Evolutionary conservation across 495 filamentous ascomycete species (phyloP), one percentile per base, ranked within the genome.

Genomic region (Terfezia boudieri): DNA sequence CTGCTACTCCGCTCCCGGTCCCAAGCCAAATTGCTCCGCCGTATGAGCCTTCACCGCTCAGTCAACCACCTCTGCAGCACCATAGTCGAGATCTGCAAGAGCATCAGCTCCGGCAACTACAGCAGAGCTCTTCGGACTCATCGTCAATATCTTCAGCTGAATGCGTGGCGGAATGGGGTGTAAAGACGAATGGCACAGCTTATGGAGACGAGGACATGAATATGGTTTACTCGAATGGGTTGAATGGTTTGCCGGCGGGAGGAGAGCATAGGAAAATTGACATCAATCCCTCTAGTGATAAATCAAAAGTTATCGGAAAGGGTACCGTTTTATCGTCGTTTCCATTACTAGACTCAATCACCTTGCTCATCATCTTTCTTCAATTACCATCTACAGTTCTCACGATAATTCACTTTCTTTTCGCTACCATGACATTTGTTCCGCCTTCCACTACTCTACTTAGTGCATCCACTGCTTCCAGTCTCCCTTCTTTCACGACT

Each of bases 291-390:
- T 56, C 57, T 37, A 62, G 55, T 43, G 61, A 61, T 52, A 46
- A 36, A 52, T 35, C 37, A 10, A 36, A 48, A 16, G 53, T 57
- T 37, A 54, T 53, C 41, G 55, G 57, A 22, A 51, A 57, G 36
- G 55, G 59, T 57, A 95, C 89, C 46, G 90, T 98, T 56, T 77
- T 98, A 58, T 76, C 76, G 58, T 87, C 86, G 26, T 94, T 86
- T 62, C 90, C 90, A 23, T 78, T 94, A 59, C 80, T 84, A 67
- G 90, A 99, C 71, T 94, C 90, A 55, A 84, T 99, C 68, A 88
- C 90, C 63, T 94, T 99, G 65, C 75, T 99, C 66, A 95, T 99
- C 67, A 82, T 99, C 66, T 78, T 99, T 55, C 80, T 99, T 63
- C 90, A 94, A 67, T 78, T 94, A n/a, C 88, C 92, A 26, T 84